Percentiles rank a stretch among this genome's conserved stretches.
Evolutionary conservation across 2,329 filamentous ascomycete genomes (phyloP).

Genomic region (Sporothrix pallida): DNA sequence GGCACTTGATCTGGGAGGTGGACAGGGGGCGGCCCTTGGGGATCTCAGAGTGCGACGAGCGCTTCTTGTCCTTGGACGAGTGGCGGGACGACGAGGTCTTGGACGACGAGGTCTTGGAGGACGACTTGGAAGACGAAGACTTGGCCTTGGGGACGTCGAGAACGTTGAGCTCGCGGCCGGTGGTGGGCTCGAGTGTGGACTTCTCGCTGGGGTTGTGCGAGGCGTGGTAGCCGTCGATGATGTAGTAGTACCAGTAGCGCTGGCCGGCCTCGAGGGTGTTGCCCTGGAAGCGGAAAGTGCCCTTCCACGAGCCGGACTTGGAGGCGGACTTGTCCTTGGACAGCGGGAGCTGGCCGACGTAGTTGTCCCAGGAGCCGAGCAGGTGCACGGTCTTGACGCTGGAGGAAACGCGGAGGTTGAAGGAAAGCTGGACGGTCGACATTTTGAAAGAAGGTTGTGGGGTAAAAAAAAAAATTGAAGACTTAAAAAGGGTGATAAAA

Average conservation of each 20-base stretch:
- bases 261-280: constrained; percentile 83
- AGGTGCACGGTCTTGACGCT: constrained; percentile 98
- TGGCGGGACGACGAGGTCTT: constrained; percentile 35
- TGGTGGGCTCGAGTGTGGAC: constrained; percentile 92
- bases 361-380: constrained; percentile 98
- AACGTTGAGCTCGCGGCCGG: constrained; percentile 95
- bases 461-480: constrained; percentile 43
- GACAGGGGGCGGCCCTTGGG: constrained; percentile 89
- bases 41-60: constrained; percentile 67
- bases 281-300: constrained; percentile 94
- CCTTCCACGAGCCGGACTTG: constrained; percentile 92
- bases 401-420: constrained; percentile 92
- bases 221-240: constrained; percentile 98
- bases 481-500: constrained; percentile 41
- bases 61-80: constrained; percentile 50
- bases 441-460: constrained; percentile 61
- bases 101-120: constrained; percentile 36
- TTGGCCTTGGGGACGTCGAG: constrained; percentile 80
- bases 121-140: constrained; percentile 49
- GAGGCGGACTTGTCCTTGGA: constrained; percentile 82
- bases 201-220: constrained; percentile 92
- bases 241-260: constrained; percentile 99
- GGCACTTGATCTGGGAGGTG: constrained; percentile 85
- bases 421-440: constrained; percentile 92
- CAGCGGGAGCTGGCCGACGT: constrained; percentile 90